Evolutionary conservation across 805 yeast genomes (phyloP), one percentile per base, ranked within the genome.

Genomic region (Suhomyces xylopsoci): DNA sequence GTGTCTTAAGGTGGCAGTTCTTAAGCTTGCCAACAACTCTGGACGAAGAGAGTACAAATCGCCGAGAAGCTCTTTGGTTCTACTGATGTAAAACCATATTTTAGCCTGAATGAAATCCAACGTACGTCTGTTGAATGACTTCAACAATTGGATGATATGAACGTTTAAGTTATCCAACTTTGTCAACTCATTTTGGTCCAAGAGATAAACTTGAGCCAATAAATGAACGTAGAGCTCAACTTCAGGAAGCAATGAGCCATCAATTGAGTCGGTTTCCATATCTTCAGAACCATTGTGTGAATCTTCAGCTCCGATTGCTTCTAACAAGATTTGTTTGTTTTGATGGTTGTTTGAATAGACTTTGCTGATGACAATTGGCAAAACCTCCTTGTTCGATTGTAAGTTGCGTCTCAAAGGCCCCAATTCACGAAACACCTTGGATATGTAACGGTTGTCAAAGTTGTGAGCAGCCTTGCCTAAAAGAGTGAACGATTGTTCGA

Each of bases 1-100:
- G 65, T 93, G 97, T 62, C 97, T 86, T 59, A 94, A 80, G 17
- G 96, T 84, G 3, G 97, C 91, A 4, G 94, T 87, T 71, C 97
- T 84, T 62, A 94, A 78, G 9, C 88, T 90, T 20, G 78, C 72
- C 68, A 90, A 81, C 66, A 93, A 77, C 41, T 80, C 83, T 6
- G 90, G 81, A 66, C 96, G 82, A 50, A 89, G 74, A n/a, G 81
- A 69, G 48, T 78, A 73, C 54, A 82, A 71, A 58, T 84, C 78
- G 26, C 63, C 62, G 28, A 75, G 64, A 51, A 85, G 72, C 73
- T 93, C 98, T 58, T 83, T 82, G 1, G 91, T 81, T 69, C 96
- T 83, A 45, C 86, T 80, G 60, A 88, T 80, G 73, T 91, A 93
- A 67, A 93, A 94, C 98, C 98, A 94, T 55, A 88, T 79, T 69